Percentiles rank a stretch among this genome's conserved stretches.
These are phyloP conservation scores for Micractinium conductrix DNA, from an alignment of 139 green algal species.

Conservation along the genomic window DNA sequence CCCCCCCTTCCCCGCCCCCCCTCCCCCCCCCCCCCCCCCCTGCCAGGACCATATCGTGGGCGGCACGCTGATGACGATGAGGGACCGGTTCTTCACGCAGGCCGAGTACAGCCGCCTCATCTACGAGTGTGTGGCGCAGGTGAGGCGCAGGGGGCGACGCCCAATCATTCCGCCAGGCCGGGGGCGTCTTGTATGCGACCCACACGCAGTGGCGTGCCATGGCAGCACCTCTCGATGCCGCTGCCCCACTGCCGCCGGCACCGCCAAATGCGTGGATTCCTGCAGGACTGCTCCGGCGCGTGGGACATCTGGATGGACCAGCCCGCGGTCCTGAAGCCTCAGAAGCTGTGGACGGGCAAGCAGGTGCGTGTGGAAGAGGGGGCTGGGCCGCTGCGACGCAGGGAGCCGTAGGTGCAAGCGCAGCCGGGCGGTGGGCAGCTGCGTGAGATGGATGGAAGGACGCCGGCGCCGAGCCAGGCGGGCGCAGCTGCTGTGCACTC, in stretches of 20 bases:
- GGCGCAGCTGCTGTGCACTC: no score
- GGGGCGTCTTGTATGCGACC: no score
- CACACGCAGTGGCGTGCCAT: no score
- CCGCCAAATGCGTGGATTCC: no score
- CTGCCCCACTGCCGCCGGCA: background rate
- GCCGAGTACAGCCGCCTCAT: constrained; percentile 84
- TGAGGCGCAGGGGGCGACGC: background rate
- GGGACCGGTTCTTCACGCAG: constrained; percentile 85
- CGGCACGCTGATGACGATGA: constrained; percentile 83
- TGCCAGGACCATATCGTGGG: constrained; percentile 93
- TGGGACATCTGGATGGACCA: constrained; percentile 67
- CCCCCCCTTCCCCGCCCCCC: background rate
- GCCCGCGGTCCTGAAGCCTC: constrained; percentile 86
- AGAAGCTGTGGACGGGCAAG: constrained; percentile 93
- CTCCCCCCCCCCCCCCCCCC: background rate
- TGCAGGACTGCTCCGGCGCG: constrained; percentile 34
- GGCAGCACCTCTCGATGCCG: background rate
- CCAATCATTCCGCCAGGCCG: no score
- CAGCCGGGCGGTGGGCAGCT: no score
- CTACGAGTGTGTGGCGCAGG: constrained; percentile 56
- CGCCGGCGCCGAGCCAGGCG: no score
- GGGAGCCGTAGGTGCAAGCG: no score
- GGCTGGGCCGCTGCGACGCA: no score
- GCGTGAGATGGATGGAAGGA: no score
- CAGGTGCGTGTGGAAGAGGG: constrained; percentile 80